phyloP scores from a whole-genome alignment of 2,329 filamentous ascomycete genomes.

The Aspergillus versicolor region DNA sequence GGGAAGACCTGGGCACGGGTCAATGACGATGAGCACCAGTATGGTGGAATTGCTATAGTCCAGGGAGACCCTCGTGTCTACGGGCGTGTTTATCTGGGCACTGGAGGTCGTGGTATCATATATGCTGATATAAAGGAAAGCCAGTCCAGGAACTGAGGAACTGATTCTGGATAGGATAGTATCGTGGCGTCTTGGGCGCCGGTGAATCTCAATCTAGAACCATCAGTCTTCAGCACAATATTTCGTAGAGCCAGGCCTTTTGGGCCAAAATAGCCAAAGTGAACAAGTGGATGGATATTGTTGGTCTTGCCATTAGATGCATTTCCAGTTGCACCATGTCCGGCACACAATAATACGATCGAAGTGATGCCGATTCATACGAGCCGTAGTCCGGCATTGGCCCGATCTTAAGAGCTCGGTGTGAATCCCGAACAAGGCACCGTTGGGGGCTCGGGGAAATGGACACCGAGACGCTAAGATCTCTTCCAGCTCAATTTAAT shows the following conservation, averaged over 20 bases:
- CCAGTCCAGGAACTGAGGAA: not conserved
- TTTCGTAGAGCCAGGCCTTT: not conserved
- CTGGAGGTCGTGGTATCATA: conserved; percentile 13
- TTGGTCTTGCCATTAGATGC: not conserved
- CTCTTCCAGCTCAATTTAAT: not conserved
- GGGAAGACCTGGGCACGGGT: conserved; percentile 13
- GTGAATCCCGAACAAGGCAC: not conserved
- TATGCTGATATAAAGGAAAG: conserved; percentile 13
- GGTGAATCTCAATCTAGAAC: not conserved
- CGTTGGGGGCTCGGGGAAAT: conserved; percentile 1
- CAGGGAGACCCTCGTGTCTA: conserved; percentile 18
- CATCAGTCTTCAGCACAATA: not conserved
- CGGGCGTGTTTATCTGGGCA: conserved; percentile 18
- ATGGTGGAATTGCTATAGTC: conserved; percentile 14
- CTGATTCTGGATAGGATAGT: not conserved
- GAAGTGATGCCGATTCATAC: not conserved
- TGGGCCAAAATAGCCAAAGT: not conserved
- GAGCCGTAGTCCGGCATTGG: not conserved
- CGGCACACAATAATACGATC: not conserved
- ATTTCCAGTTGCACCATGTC: not conserved
- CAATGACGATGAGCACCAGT: conserved; percentile 15
- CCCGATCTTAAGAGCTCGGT: not conserved
- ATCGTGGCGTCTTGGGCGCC: not conserved
- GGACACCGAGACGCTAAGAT: not conserved
- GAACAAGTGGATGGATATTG: not conserved